Conservation (phyloP, 2,329 filamentous ascomycete species). For the Pseudocercospora pini-densiflorae region DNA sequence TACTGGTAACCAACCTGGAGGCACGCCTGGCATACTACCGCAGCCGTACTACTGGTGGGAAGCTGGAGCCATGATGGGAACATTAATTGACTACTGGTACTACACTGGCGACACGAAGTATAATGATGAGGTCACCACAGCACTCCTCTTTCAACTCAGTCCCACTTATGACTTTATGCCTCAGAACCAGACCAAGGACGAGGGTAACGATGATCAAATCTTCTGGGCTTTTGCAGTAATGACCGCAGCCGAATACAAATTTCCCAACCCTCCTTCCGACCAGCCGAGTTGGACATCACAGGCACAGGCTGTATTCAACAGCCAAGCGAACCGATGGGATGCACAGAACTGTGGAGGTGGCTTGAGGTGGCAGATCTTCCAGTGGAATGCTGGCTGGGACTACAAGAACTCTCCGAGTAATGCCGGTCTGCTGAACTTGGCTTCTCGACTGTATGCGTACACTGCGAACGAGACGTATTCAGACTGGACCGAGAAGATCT, state of each 20-base stretch:
- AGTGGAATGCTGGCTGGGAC: conserved; percentile 55
- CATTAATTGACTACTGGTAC: conserved; percentile 72
- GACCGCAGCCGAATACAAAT: conserved; percentile 58
- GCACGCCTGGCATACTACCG: conserved; percentile 60
- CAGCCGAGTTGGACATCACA: conserved; percentile 52
- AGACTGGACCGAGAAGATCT: conserved; percentile 63
- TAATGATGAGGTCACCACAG: conserved; percentile 63
- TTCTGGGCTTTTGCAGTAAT: conserved; percentile 62
- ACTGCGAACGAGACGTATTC: conserved; percentile 59
- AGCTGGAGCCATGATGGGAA: conserved; percentile 64
- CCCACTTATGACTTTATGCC: conserved; percentile 47
- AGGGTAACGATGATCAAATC: conserved; percentile 60
- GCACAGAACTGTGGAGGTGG: conserved; percentile 44
- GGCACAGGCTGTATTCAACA: conserved; percentile 49
- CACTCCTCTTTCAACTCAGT: conserved; percentile 63
- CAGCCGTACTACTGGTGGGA: conserved; percentile 78
- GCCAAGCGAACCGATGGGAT: conserved; percentile 45
- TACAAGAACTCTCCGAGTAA: conserved; percentile 64
- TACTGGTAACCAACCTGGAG: conserved; percentile 56
- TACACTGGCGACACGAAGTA: conserved; percentile 68
- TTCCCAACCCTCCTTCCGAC: conserved; percentile 46
- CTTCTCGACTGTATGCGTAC: conserved; percentile 47
- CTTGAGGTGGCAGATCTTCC: conserved; percentile 46
- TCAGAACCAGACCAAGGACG: conserved; percentile 40
- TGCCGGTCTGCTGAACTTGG: conserved; percentile 57